phyloP scores from a whole-genome alignment of 768 basidiomycete species.

The Mycena olivaceomarginata region DNA sequence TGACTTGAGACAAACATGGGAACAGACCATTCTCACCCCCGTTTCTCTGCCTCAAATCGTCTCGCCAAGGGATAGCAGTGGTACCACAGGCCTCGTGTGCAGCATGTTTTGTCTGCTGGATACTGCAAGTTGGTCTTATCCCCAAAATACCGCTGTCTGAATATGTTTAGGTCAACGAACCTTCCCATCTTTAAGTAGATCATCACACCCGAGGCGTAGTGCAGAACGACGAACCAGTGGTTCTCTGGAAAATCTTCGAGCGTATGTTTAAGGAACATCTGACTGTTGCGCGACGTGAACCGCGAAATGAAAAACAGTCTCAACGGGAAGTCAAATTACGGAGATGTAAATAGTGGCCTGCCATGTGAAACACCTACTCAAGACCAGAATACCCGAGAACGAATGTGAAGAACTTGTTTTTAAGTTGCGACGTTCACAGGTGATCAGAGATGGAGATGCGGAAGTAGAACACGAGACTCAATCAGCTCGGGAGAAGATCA shows the following conservation, averaged over 20 bases:
- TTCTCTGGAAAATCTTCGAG: too few species aligned
- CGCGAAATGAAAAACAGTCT: constrained; percentile 7
- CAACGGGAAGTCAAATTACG: not conserved
- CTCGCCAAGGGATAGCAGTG: not conserved
- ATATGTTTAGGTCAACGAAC: too few species aligned
- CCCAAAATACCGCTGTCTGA: too few species aligned
- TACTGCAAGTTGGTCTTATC: too few species aligned
- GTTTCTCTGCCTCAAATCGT: not conserved
- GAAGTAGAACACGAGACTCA: not conserved
- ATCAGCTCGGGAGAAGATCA: constrained; percentile 4
- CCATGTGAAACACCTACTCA: constrained; percentile 4
- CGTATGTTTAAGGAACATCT: too few species aligned
- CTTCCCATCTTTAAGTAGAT: too few species aligned
- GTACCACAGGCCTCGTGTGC: too few species aligned
- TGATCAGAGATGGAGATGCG: not conserved
- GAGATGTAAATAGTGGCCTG: not conserved
- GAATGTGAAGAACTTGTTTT: not conserved
- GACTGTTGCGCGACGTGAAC: too few species aligned
- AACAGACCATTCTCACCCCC: not conserved
- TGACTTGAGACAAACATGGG: too few species aligned
- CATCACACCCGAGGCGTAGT: too few species aligned
- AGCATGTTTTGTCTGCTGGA: too few species aligned
- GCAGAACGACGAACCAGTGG: too few species aligned
- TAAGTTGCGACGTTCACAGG: not conserved
- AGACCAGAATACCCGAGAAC: not conserved